These are phyloP conservation scores for Lepraria neglecta DNA, from an alignment of 495 filamentous ascomycete genomes.

Conservation along the genomic window DNA sequence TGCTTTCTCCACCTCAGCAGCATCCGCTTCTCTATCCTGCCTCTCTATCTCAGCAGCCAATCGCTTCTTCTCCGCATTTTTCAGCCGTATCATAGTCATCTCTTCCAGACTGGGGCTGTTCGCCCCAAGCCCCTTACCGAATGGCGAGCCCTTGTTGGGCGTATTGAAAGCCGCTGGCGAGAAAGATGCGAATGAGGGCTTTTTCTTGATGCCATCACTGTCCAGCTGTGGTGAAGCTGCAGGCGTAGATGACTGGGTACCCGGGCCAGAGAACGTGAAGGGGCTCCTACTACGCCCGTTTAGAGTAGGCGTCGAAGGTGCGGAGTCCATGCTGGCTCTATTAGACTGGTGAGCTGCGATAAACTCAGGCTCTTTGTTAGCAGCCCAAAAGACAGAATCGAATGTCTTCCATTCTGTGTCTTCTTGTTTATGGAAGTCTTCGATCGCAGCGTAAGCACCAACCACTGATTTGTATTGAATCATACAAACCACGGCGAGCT, in stretches of 20 bases:
- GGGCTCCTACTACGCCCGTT: slow-evolving; percentile 4
- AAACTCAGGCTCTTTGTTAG: slow-evolving; percentile 46
- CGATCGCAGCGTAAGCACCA: slow-evolving; percentile 53
- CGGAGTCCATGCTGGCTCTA: slow-evolving; percentile 15
- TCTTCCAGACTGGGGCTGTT: slow-evolving; percentile 52
- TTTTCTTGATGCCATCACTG: slow-evolving; percentile 31
- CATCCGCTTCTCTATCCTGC: slow-evolving; percentile 48
- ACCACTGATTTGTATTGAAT: slow-evolving; percentile 55
- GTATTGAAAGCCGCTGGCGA: slow-evolving; percentile 34
- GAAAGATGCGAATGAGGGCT: slow-evolving; percentile 47
- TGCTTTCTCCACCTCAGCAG: slow-evolving; percentile 35
- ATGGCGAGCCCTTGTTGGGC: slow-evolving; percentile 31
- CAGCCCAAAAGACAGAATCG: slow-evolving; percentile 54
- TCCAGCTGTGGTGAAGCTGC: slow-evolving; percentile 10
- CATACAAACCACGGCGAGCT: slow-evolving; percentile 47
- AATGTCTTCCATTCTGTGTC: slow-evolving; percentile 41
- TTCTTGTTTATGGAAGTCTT: slow-evolving; percentile 45
- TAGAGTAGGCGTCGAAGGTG: slow-evolving; percentile 25
- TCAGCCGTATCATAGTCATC: slow-evolving; percentile 54
- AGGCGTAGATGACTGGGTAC: slow-evolving; percentile 14
- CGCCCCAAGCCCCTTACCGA: slow-evolving; percentile 29
- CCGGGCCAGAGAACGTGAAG: background rate
- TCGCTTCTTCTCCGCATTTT: slow-evolving; percentile 53
- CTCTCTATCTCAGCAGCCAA: slow-evolving; percentile 49
- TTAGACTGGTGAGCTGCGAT: slow-evolving; percentile 25